Percentiles rank a stretch among this genome's conserved stretches.
Evolutionary conservation across 768 basidiomycete genomes (phyloP).

Genomic region (Kwoniella europaea): DNA sequence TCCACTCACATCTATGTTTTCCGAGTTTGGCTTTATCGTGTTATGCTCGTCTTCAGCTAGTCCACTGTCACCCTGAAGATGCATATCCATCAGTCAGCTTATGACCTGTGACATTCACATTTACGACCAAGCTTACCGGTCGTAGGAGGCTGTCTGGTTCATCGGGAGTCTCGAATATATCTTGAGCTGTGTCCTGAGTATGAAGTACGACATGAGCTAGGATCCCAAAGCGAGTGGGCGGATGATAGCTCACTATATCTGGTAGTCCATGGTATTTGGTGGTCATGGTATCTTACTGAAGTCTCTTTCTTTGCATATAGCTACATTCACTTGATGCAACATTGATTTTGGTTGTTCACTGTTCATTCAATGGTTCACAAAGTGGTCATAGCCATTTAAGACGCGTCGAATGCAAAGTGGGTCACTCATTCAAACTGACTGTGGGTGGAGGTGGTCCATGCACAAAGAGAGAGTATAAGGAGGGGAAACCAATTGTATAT

Average conservation of each 20-base stretch:
- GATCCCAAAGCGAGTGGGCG: background rate
- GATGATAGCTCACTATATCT: slow-evolving; percentile 53
- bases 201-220: background rate
- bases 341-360: background rate
- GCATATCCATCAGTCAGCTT: background rate
- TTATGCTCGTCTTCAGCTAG: slow-evolving; percentile 30
- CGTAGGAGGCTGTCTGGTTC: slow-evolving; percentile 40
- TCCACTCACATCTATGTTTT: slow-evolving; percentile 39
- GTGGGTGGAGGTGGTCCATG: slow-evolving; percentile 21
- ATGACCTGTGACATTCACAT: background rate
- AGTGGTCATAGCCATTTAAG: slow-evolving; percentile 8
- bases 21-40: slow-evolving; percentile 15
- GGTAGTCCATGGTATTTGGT: slow-evolving; percentile 56
- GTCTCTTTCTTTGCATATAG: too few relatives aligned
- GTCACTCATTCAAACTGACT: background rate
- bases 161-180: slow-evolving; percentile 58
- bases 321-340: background rate
- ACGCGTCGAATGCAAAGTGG: slow-evolving; percentile 18
- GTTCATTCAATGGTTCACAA: too few relatives aligned
- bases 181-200: slow-evolving; percentile 55
- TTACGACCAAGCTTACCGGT: slow-evolving; percentile 27
- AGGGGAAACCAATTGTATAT: background rate
- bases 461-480: background rate
- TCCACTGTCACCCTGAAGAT: slow-evolving; percentile 31
- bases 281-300: slow-evolving; percentile 20